Base-by-base conservation (phyloP, 352 stramenopile genomes). In the Pythium oligandrum region DNA sequence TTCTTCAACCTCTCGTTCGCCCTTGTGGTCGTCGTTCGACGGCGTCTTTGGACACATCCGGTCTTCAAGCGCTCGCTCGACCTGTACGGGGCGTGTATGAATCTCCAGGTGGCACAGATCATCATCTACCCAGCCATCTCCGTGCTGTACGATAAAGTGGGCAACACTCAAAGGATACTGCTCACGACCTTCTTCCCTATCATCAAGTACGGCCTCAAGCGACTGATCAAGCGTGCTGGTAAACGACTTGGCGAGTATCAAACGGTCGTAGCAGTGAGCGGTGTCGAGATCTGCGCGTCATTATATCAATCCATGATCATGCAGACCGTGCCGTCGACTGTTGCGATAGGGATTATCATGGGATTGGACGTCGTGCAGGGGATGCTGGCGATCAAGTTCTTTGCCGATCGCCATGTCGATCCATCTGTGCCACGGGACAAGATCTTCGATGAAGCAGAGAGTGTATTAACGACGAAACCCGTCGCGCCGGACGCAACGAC, bases 231-330 rank as follows among this genome's bases (percentile, higher is more conserved):
- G 17, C n/a, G 9, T 7, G 10, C 11, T 8, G 33, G 30, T 39
- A 36, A 17, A 31, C 17, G 17, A 12, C 17, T 51, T 26, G 17
- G 17, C 9, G 46, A 51, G n/a, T 51, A 38, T 38, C 35, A 39
- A 12, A 17, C 9, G 10, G 46, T 38, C 7, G 17, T 35, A 9
- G 46, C 30, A 8, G 46, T 51, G n/a, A 40, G 8, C 6, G 32
- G 17, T 12, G 46, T 51, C 32, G 46, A 51, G 46, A 35, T 51
- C 17, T 51, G n/a, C n/a, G 46, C 46, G 9, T 39, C 46, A 1
- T 38, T 51, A 10, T 51, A 51, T 31, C 46, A 51, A 26, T 51
- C 46, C 46, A 51, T 51, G 32, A 11, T 51, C 17, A 36, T 51
- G 30, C 46, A 51, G 32, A 51, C 7, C 32, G n/a, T 10, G 6